Conservation (phyloP, 306 rosid genomes). For the Pyrus bretschneideri region DNA sequence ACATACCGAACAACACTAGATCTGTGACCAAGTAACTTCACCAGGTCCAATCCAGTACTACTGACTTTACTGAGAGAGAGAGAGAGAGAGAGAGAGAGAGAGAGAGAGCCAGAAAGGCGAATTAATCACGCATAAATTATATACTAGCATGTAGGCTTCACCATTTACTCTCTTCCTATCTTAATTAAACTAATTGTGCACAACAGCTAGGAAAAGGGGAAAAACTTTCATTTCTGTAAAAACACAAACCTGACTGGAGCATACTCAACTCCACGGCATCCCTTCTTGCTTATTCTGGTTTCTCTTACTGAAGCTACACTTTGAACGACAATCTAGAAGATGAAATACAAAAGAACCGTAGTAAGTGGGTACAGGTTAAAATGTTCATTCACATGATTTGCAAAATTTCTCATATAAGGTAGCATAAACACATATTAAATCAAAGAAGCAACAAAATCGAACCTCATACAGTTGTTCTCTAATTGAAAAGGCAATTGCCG, state of each 20-base stretch:
- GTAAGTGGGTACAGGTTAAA: not conserved
- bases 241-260: slow-evolving; percentile 54
- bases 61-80: slow-evolving; percentile 57
- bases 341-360: slow-evolving; percentile 1
- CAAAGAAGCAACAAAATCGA: slow-evolving; percentile 10
- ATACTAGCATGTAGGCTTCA: not conserved
- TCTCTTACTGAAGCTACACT: slow-evolving; percentile 86
- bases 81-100: slow-evolving; percentile 10
- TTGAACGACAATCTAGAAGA: slow-evolving; percentile 69
- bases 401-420: not conserved
- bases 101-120: not conserved
- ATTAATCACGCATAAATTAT: not conserved
- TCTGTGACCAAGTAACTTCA: slow-evolving; percentile 80
- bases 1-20: slow-evolving; percentile 84
- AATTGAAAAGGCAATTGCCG: slow-evolving; percentile 81
- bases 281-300: slow-evolving; percentile 88
- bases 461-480: slow-evolving; percentile 93
- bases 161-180: not conserved
- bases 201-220: not conserved
- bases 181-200: not conserved
- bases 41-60: slow-evolving; percentile 69
- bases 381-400: not conserved
- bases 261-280: slow-evolving; percentile 66
- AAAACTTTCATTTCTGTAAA: not conserved
- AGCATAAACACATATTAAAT: not conserved